phyloP scores from a whole-genome alignment of 192 early-diverging fungal species.

The Coemansia sp. region DNA sequence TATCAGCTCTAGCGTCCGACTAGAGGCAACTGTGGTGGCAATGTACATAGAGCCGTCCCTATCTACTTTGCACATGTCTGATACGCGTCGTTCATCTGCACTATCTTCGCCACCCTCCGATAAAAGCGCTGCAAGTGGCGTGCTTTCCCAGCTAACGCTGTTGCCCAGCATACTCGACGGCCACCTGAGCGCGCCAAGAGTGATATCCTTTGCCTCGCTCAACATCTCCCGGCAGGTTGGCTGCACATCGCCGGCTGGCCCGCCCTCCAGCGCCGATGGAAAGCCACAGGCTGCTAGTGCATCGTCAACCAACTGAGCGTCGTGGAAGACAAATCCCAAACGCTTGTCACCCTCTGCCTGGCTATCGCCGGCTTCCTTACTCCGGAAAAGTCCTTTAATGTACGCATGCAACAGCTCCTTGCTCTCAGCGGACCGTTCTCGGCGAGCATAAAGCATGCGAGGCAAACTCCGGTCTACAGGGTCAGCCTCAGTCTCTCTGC shows the following conservation, averaged over 20 bases:
- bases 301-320: not conserved
- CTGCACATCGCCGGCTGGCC: not conserved
- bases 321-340: conserved; percentile 28
- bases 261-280: not conserved
- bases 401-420: not conserved
- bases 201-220: conserved; percentile 7
- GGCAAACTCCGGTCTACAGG: not conserved
- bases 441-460: not conserved
- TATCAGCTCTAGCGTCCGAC: not conserved
- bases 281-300: not conserved
- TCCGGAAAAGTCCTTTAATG: not conserved
- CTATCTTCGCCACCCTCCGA: not conserved
- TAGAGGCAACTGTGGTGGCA: not conserved
- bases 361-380: not conserved
- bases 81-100: not conserved
- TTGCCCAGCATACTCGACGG: conserved; percentile 31
- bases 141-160: conserved; percentile 15
- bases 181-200: conserved; percentile 24
- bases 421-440: not conserved
- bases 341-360: not conserved
- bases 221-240: conserved; percentile 1
- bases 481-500: not conserved
- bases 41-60: not conserved
- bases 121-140: not conserved
- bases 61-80: not conserved